Evolutionary conservation across 164 flowering plant genomes (phyloP), one percentile per base, ranked within the genome.

Genomic region (Hamamelis virginiana): DNA sequence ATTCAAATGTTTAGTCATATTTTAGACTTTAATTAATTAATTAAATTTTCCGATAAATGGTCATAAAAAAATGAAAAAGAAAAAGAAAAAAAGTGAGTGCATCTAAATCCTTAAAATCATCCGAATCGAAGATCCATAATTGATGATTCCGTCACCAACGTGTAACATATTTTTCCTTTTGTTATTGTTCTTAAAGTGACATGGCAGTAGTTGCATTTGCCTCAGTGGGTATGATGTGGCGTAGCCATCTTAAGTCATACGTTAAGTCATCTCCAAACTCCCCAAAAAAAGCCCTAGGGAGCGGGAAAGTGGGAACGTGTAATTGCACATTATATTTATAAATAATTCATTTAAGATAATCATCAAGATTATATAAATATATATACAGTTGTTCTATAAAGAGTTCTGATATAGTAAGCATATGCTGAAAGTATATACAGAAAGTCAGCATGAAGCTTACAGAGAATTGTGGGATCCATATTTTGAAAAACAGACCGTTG

Each of bases 231-330:
- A 21, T 71, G 69, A 64, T 25, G 72, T 68, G 75, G 73, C 66
- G n/a, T 52, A 22, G 53, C 57, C 61, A 65, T 60, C 66, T 69
- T 22, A 41, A 71, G 59, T 47, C 66, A 52, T 48, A 23, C 38
- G 14, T 50, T 66, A 48, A 59, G 69, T 75, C 67, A 69, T 46
- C 63, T 41, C 26, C 64, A 68, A 72, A n/a, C n/a, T n/a, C n/a
- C n/a, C 55, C 1, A n/a, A 50, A 62, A 56, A 9, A 9, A 55
- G n/a, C 55, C 61, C 69, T 28, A 6, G 3, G 51, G 38, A 33
- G 58, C 59, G 18, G 67, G 59, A 76, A 76, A 46, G 78, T 63
- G 62, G 61, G 5, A 51, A 75, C 44, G 51, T 66, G 57, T 56
- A 18, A 25, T 12, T 21, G 18, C 1, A 18, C 1, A 27, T 33